Evolutionary conservation across 2,329 filamentous ascomycete species (phyloP).

Genomic region (Stachybotrys echinatus): DNA sequence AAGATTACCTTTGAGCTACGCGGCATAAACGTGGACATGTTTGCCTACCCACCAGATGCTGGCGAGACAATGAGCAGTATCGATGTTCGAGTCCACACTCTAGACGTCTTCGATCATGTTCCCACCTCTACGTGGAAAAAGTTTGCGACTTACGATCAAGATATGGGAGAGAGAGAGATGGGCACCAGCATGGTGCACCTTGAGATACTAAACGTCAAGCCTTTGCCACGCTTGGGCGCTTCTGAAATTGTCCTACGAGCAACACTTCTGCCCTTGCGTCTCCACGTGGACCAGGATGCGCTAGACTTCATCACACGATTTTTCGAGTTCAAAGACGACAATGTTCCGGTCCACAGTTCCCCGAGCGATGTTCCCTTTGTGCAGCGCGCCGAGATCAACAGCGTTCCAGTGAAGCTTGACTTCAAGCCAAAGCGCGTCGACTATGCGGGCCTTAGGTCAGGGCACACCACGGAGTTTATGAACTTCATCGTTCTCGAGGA

Average conservation of each 20-base stretch:
- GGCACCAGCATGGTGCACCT: slow-evolving; percentile 86
- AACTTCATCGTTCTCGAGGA: slow-evolving; percentile 93
- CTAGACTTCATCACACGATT: slow-evolving; percentile 96
- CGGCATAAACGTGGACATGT: slow-evolving; percentile 75
- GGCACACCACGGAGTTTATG: slow-evolving; percentile 96
- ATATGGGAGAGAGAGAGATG: slow-evolving; percentile 80
- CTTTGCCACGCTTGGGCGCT: slow-evolving; percentile 75
- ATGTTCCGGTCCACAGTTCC: slow-evolving; percentile 45
- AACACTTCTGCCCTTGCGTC: slow-evolving; percentile 73
- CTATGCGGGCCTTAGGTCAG: slow-evolving; percentile 86
- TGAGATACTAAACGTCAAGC: slow-evolving; percentile 82
- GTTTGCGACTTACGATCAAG: slow-evolving; percentile 89
- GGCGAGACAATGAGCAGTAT: slow-evolving; percentile 85
- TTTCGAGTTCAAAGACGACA: slow-evolving; percentile 93
- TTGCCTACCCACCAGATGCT: slow-evolving; percentile 69
- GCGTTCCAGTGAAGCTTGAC: slow-evolving; percentile 77
- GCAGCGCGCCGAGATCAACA: slow-evolving; percentile 81
- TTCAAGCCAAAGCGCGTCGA: slow-evolving; percentile 99
- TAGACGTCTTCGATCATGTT: slow-evolving; percentile 92
- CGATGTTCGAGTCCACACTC: slow-evolving; percentile 72
- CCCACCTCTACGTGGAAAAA: slow-evolving; percentile 98
- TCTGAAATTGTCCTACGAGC: slow-evolving; percentile 83
- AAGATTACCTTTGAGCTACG: slow-evolving; percentile 94
- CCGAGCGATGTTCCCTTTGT: slow-evolving; percentile 77
- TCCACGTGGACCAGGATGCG: slow-evolving; percentile 96